Evolutionary conservation across 164 flowering plant species (phyloP).

Genomic region (Taxillus chinensis): DNA sequence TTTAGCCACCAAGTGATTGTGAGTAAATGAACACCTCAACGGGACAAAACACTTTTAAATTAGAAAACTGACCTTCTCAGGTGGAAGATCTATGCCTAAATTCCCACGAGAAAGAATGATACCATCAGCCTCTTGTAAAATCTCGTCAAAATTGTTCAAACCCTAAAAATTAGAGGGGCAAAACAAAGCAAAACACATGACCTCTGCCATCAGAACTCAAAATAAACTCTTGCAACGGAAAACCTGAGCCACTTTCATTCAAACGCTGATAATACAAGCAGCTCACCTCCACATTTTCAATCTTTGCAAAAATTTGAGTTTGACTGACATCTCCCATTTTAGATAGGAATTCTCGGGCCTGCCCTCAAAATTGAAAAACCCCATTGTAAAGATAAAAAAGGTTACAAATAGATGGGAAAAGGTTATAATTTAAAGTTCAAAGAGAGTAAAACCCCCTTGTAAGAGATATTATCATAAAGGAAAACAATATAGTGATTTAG

Average conservation of each 20-base stretch:
- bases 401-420: not conserved
- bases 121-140: slow-evolving; percentile 84
- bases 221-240: not conserved
- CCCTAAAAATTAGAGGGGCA: slow-evolving; percentile 34
- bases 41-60: not conserved
- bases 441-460: not conserved
- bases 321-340: slow-evolving; percentile 69
- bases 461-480: not conserved
- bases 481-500: not conserved
- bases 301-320: slow-evolving; percentile 92
- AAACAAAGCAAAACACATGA: not conserved
- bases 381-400: no score
- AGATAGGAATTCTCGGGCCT: slow-evolving; percentile 87
- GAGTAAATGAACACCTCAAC: no score
- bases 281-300: slow-evolving; percentile 51
- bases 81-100: slow-evolving; percentile 82
- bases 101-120: slow-evolving; percentile 79
- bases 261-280: not conserved
- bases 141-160: slow-evolving; percentile 74
- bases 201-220: no score
- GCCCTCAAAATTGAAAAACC: slow-evolving; percentile 10
- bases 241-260: not conserved
- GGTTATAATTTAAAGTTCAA: not conserved
- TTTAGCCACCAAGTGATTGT: no score
- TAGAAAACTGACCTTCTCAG: slow-evolving; percentile 59